Conservation (phyloP, 108 stramenopile genomes). For the Skeletonema potamos region DNA sequence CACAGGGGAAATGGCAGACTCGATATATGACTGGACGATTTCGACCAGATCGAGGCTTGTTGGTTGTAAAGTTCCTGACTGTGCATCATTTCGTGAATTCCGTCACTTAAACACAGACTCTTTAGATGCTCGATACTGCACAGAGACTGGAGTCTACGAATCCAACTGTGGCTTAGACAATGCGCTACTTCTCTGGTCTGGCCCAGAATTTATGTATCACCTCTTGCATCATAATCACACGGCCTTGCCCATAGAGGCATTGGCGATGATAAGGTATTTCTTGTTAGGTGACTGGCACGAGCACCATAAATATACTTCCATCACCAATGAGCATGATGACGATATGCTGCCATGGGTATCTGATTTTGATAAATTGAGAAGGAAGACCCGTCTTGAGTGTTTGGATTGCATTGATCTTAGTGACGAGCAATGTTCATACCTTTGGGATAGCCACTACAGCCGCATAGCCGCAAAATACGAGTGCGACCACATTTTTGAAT, state of each 20-base stretch:
- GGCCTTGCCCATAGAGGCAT: constrained; percentile 51
- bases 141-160: constrained; percentile 43
- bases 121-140: constrained; percentile 40
- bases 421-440: constrained; percentile 45
- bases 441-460: constrained; percentile 57
- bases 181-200: constrained; percentile 54
- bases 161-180: constrained; percentile 52
- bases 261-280: constrained; percentile 49
- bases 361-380: constrained; percentile 51
- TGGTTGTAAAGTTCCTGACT: constrained; percentile 43
- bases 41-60: constrained; percentile 48
- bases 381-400: constrained; percentile 18
- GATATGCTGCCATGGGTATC: constrained; percentile 42
- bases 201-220: constrained; percentile 59
- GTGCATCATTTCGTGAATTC: constrained; percentile 44
- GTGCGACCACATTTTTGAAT: constrained; percentile 37
- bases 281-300: constrained; percentile 56
- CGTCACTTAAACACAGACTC: constrained; percentile 45
- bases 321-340: constrained; percentile 47
- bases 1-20: constrained; percentile 19
- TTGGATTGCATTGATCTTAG: constrained; percentile 36
- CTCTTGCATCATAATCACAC: constrained; percentile 57
- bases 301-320: constrained; percentile 25
- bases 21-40: constrained; percentile 66
- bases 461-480: constrained; percentile 53